These are phyloP conservation scores for Clitopilus hobsonii DNA, from an alignment of 768 basidiomycete species.

Conservation along the genomic window DNA sequence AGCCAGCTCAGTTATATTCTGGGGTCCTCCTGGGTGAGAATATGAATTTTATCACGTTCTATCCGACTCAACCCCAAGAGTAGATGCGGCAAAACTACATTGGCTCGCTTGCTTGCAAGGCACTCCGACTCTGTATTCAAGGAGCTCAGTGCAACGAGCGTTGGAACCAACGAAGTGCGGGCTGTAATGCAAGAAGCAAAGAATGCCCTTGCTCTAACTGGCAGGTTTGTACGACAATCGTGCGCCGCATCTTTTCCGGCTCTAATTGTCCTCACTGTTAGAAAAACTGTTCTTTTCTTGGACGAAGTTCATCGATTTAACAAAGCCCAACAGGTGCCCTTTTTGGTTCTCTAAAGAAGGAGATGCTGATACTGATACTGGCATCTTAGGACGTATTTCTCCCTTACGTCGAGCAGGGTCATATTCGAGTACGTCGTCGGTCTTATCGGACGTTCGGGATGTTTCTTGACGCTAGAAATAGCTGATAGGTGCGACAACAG, in stretches of 20 bases:
- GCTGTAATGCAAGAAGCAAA: constrained; percentile 76
- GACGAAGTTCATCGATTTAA: constrained; percentile 85
- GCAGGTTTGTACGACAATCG: constrained; percentile 36
- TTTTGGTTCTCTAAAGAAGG: not conserved
- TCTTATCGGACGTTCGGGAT: not conserved
- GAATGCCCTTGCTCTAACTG: constrained; percentile 55
- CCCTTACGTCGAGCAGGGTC: constrained; percentile 76
- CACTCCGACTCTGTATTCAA: constrained; percentile 59
- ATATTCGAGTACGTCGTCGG: constrained; percentile 46
- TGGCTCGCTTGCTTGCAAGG: constrained; percentile 66
- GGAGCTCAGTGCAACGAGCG: constrained; percentile 73
- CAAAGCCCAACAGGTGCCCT: constrained; percentile 57
- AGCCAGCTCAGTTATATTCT: constrained; percentile 60
- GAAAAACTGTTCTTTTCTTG: constrained; percentile 71
- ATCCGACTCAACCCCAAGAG: no score
- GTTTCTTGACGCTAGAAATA: constrained; percentile 15
- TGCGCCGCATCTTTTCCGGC: not conserved
- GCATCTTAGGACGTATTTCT: constrained; percentile 66
- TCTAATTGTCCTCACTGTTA: constrained; percentile 21
- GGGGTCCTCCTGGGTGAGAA: constrained; percentile 74
- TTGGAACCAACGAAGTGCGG: constrained; percentile 66
- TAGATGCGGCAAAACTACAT: constrained; percentile 72
- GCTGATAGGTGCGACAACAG: constrained; percentile 83
- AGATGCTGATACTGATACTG: not conserved
- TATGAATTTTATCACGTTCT: no score